A percentile compares a stretch with the other conserved stretches of the same genome.
phyloP scores from a whole-genome alignment of 1,284 basidiomycete genomes.

The Pseudozyma tsukubaensis region DNA sequence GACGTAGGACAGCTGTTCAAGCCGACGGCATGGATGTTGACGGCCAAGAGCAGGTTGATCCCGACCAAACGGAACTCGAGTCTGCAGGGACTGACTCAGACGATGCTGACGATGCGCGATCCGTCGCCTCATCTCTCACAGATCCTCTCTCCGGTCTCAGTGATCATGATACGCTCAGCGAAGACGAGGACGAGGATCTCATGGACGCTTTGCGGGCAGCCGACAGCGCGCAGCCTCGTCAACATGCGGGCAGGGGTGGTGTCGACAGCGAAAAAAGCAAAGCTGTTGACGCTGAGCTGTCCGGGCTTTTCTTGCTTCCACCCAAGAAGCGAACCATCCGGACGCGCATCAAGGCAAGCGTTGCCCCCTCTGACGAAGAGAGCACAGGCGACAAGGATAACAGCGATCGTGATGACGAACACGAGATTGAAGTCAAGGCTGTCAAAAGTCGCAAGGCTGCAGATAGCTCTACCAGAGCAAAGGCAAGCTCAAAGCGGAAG shows the following conservation, averaged over 20 bases:
- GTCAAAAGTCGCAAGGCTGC: conserved; percentile 9
- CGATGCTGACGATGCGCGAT: conserved; percentile 40
- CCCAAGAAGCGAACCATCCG: conserved; percentile 63
- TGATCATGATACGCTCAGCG: conserved; percentile 42
- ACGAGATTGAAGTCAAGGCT: not conserved
- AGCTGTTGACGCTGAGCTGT: conserved; percentile 29
- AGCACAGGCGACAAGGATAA: conserved; percentile 10
- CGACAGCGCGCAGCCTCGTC: conserved; percentile 14
- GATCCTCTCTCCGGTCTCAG: conserved; percentile 58
- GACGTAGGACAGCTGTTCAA: not conserved
- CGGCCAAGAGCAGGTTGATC: conserved; percentile 4
- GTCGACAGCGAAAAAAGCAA: conserved; percentile 1
- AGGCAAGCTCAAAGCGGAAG: conserved; percentile 24
- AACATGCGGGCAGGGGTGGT: conserved; percentile 8
- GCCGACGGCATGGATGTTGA: conserved; percentile 19
- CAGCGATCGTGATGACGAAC: conserved; percentile 8
- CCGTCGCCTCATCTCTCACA: conserved; percentile 54
- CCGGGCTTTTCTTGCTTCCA: conserved; percentile 52
- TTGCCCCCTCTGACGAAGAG: conserved; percentile 26
- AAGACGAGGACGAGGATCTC: conserved; percentile 57
- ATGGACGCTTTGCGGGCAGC: conserved; percentile 31
- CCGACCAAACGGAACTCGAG: no score
- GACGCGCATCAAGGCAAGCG: conserved; percentile 61
- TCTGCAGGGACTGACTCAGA: conserved; percentile 21
- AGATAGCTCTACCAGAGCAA: conserved; percentile 12